Base-by-base conservation (phyloP, 768 basidiomycete genomes). In the Pholiota conissans region DNA sequence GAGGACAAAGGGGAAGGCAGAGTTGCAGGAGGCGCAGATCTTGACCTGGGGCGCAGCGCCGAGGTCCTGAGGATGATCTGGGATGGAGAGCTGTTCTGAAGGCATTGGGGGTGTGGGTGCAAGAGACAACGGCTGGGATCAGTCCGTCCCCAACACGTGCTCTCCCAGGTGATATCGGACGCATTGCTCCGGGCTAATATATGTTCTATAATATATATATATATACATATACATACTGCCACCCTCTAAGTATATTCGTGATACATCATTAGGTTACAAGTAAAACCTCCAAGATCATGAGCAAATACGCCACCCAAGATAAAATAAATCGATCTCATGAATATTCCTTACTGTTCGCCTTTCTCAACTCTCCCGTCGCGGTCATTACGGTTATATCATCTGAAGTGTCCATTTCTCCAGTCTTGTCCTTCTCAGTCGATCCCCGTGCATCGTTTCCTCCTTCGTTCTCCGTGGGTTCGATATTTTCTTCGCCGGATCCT, bases 1-100 rank as follows among this genome's bases (percentile, higher is more conserved):
- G 54, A 65, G 52, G 5, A 64, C 63, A 66, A 79, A 78, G 35
- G 73, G 66, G 51, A 80, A 70, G 22, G 73, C 72, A 40, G 71
- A 72, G 40, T 78, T 75, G 60, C 82, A 83, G 16, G 70, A 67
- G 9, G 75, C 65, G 63, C 82, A 83, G 57, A 79, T 62, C 69
- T 81, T 80, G 49, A 67, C 65, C 66, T 80, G 77, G 16, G 62
- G 59, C 30, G 52, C 59, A 5, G 49, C 20, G 47, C 40, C 18
- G 26, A 60, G 56, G 24, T 68, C 67, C 42, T 65, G 70, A 22
- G 63, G 70, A 11, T 73, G 69, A 47, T 61, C 65, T 53, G 30
- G 63, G 63, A 49, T 54, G 57, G 69, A 53, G 61, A 69, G 73
- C 66, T 80, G 80, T 71, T 79, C 79, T 66, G 83, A 74, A 65